Base-by-base conservation (phyloP, 2,329 filamentous ascomycete species). In the Fusarium pseudograminearum region DNA sequence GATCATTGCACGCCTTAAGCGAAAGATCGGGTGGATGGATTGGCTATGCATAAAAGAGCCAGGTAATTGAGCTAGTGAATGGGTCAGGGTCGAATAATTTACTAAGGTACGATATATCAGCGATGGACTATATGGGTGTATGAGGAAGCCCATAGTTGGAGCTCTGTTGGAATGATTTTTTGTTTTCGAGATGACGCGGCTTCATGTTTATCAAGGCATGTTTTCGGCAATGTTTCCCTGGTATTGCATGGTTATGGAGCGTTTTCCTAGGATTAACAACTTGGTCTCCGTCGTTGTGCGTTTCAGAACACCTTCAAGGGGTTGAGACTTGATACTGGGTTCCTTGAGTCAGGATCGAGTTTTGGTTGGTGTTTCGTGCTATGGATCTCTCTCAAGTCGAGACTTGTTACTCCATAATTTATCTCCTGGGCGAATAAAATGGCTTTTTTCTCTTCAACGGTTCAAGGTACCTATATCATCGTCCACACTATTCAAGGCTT, bases 121-220 rank as follows among this genome's bases (percentile, higher is more conserved):
- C 9, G 14, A 51, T 40, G 34, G 48, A 28, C 33, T 59, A 48
- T 57, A 57, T 64, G 48, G 36, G 58, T 28, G 20, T 42, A 24
- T 55, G 28, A 48, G 59, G 56, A 41, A 48, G 63, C 38, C 57
- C 38, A 31, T 33, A 54, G 46, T 42, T 50, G 50, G 33, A 22
- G 57, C n/a, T 20, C 16, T 15, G 44, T 67, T 69, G 57, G 51
- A 22, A 63, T 41, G 33, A 64, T 53, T 47, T 53, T 48, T 48
- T 46, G 51, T 54, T 55, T 47, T 48, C 7, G 18, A 53, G 70
- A 69, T 74, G 70, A 74, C 72, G 72, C 70, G 72, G 72, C 72
- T 57, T 41, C 34, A 30, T 50, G 68, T 69, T 73, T 66, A 59
- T 65, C 58, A 47, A 20, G 33, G 50, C 57, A 52, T 46, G 56